Conservation (phyloP, 108 stramenopile genomes). For the Discostella pseudostelligera region DNA sequence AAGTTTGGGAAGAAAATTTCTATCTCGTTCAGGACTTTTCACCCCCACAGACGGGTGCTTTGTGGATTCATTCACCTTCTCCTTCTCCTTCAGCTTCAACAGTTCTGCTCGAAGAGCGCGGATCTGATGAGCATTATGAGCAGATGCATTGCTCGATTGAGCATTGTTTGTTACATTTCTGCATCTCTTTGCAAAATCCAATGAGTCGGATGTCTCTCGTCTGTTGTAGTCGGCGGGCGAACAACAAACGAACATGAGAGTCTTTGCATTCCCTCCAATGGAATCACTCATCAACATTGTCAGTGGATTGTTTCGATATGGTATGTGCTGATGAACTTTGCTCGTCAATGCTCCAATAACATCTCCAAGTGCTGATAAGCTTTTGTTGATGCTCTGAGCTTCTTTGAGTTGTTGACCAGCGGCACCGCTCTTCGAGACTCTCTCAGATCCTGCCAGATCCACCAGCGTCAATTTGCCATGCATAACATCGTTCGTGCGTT, state of each 20-base stretch:
- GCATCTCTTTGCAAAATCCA: slow-evolving; percentile 49
- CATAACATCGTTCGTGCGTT: slow-evolving; percentile 35
- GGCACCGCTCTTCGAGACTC: slow-evolving; percentile 68
- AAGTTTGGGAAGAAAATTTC: too few species aligned
- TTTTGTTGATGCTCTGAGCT: slow-evolving; percentile 75
- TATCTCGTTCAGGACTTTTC: too few species aligned
- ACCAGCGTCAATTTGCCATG: slow-evolving; percentile 75
- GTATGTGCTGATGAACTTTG: slow-evolving; percentile 54
- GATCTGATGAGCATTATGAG: slow-evolving; percentile 14
- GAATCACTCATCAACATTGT: slow-evolving; percentile 73
- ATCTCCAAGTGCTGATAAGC: slow-evolving; percentile 68
- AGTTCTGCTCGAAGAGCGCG: slow-evolving; percentile 17
- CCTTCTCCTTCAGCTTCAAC: slow-evolving; percentile 4
- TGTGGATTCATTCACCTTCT: too few species aligned
- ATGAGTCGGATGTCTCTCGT: slow-evolving; percentile 48
- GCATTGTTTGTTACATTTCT: slow-evolving; percentile 28
- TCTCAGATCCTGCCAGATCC: slow-evolving; percentile 83
- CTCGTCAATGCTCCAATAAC: slow-evolving; percentile 68
- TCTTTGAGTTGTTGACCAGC: slow-evolving; percentile 60
- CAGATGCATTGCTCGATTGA: not conserved
- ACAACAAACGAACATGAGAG: slow-evolving; percentile 77
- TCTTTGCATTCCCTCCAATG: slow-evolving; percentile 72
- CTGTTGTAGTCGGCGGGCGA: slow-evolving; percentile 75
- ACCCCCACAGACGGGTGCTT: too few species aligned
- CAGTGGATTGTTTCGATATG: slow-evolving; percentile 74